These are phyloP conservation scores for Phytopythium litorale DNA, from an alignment of 352 stramenopile species.

Conservation along the genomic window DNA sequence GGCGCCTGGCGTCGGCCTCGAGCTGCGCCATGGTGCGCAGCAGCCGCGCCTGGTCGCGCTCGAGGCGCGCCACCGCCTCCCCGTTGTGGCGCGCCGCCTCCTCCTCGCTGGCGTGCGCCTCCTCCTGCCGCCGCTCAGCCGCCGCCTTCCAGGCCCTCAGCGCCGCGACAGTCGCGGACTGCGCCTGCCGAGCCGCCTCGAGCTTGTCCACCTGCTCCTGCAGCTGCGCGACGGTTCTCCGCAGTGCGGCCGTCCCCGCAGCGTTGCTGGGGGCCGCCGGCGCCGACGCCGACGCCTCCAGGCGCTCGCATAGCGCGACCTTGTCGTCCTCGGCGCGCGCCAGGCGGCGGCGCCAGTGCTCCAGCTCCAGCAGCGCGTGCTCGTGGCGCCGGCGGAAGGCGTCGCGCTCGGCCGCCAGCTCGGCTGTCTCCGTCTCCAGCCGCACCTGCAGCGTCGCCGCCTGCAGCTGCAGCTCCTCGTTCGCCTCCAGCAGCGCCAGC, in stretches of 20 bases:
- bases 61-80: slow-evolving; percentile 37
- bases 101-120: slow-evolving; percentile 30
- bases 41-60: slow-evolving; percentile 28
- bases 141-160: slow-evolving; percentile 47
- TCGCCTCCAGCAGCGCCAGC: slow-evolving; percentile 63
- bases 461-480: slow-evolving; percentile 73
- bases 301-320: slow-evolving; percentile 38
- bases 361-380: slow-evolving; percentile 53
- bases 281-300: slow-evolving; percentile 24
- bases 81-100: slow-evolving; percentile 37
- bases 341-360: slow-evolving; percentile 70
- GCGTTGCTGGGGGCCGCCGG: slow-evolving; percentile 24
- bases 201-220: slow-evolving; percentile 31
- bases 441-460: slow-evolving; percentile 70
- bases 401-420: slow-evolving; percentile 60
- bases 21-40: slow-evolving; percentile 23
- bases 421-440: slow-evolving; percentile 54
- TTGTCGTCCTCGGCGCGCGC: slow-evolving; percentile 65
- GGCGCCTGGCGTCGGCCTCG: slow-evolving; percentile 22
- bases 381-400: slow-evolving; percentile 57
- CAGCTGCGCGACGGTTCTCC: slow-evolving; percentile 35
- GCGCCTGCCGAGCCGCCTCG: slow-evolving; percentile 27
- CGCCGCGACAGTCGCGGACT: slow-evolving; percentile 31
- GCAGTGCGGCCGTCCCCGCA: slow-evolving; percentile 22
- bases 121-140: slow-evolving; percentile 36